Base-by-base conservation (phyloP, 352 stramenopile species). In the Phytophthora crassamura region DNA sequence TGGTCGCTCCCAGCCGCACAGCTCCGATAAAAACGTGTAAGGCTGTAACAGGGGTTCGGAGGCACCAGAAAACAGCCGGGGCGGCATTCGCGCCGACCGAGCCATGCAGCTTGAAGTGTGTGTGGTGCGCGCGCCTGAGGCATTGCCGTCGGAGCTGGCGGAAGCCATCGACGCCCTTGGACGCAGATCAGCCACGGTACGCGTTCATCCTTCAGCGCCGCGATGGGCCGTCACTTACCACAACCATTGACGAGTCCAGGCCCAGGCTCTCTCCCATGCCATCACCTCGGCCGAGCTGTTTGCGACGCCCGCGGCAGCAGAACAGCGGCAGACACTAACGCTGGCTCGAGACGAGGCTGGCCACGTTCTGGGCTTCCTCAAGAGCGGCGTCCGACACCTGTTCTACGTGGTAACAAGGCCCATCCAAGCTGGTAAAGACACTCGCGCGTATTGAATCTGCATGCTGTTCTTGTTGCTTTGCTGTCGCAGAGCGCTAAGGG, bases 321-420 rank as follows among this genome's bases (percentile, higher is more conserved):
- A 81, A 7, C 72, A 89, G 64, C 67, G 54, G 7, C 81, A 91
- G 48, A 74, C 30, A 43, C 56, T 92, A 10, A 61, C 74, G 10
- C 41, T 92, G 8, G 80, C 76, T 6, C 40, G 59, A 16, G 33
- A 77, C 10, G 45, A 69, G 14, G 48, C 68, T 12, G 30, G 25
- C 5, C 30, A 56, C 9, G 62, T 80, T 5, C 28, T 86, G 5
- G 86, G 84, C 0, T 90, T 82, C 51, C 47, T 95, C 15, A 95
- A 93, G 59, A 82, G 63, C 5, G 84, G 81, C 0, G 16, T 72
- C 15, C 92, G 88, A 50, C 86, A 94, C 36, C 70, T 95, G 33
- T 95, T 89, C 71, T 93, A 95, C 59, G 30, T 89, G 57, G 86
- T 92, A 80, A 54, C 64, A 30, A 42, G 30, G n/a, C n/a, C n/a